Percentiles rank a stretch among this genome's conserved stretches.
Evolutionary conservation across 768 basidiomycete genomes (phyloP).

Genomic region (Suillus luteus): DNA sequence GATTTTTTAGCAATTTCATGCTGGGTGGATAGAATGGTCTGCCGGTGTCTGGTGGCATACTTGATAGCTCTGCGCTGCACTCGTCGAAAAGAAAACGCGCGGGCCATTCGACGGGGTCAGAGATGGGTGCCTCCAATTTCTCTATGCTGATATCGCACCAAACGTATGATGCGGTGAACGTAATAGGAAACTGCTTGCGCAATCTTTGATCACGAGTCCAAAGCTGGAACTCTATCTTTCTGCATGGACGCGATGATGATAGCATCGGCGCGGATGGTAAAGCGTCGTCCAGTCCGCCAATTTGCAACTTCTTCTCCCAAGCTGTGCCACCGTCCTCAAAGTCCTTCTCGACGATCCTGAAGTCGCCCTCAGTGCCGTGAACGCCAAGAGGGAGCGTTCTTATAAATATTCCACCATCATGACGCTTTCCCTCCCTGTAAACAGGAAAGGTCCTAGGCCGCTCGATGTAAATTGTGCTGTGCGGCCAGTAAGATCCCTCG

Average conservation of each 20-base stretch:
- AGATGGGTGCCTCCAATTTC: constrained; percentile 1
- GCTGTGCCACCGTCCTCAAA: constrained; percentile 4
- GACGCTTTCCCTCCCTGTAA: not conserved
- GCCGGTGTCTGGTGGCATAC: not conserved
- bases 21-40: not conserved
- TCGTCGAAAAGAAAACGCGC: constrained; percentile 4
- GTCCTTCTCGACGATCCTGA: not conserved
- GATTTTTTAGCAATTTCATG: not conserved
- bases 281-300: not conserved
- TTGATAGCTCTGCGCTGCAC: not conserved
- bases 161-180: not conserved
- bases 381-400: constrained; percentile 12
- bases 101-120: not conserved
- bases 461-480: constrained; percentile 11
- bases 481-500: constrained; percentile 9
- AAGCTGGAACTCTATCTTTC: constrained; percentile 13
- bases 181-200: not conserved
- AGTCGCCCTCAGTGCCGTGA: constrained; percentile 8
- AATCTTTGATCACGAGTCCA: constrained; percentile 7
- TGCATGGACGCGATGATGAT: constrained; percentile 1
- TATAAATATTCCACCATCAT: constrained; percentile 4
- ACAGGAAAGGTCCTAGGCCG: not conserved
- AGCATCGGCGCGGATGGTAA: not conserved
- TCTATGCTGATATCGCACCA: constrained; percentile 1
- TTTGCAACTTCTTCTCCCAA: not conserved